Percentiles rank a stretch among this genome's conserved stretches.
Conservation (phyloP, 768 basidiomycete species). For the Leccinellum luteum region DNA sequence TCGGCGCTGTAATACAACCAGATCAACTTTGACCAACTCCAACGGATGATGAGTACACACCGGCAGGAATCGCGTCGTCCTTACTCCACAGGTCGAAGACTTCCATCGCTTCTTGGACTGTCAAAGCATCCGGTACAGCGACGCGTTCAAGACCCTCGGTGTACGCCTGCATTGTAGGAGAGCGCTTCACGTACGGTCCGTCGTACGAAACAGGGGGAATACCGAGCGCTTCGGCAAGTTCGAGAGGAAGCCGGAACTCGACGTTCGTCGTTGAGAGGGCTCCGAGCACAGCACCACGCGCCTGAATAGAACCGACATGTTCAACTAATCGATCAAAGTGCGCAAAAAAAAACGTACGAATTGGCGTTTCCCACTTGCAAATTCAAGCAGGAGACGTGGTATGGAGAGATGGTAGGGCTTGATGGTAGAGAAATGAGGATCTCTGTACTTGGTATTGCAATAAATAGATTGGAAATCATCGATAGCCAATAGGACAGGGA, state of each 20-base stretch:
- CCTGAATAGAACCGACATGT: conserved; percentile 37
- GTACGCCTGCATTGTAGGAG: conserved; percentile 48
- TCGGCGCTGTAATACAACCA: conserved; percentile 31
- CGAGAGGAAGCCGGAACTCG: conserved; percentile 53
- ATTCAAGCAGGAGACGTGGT: conserved; percentile 77
- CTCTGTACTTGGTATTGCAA: conserved; percentile 62
- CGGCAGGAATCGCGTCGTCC: conserved; percentile 50
- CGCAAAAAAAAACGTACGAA: conserved; percentile 57
- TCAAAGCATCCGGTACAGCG: conserved; percentile 56
- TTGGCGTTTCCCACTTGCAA: conserved; percentile 60
- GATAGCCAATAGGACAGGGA: conserved; percentile 78
- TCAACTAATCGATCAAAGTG: neutral
- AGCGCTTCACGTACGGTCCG: conserved; percentile 58
- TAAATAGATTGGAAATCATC: conserved; percentile 89
- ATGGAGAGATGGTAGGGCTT: conserved; percentile 76
- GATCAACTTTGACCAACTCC: neutral
- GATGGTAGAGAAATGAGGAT: conserved; percentile 67
- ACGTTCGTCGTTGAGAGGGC: conserved; percentile 65
- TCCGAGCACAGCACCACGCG: conserved; percentile 68
- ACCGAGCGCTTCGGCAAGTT: conserved; percentile 61
- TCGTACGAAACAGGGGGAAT: conserved; percentile 40
- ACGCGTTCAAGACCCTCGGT: conserved; percentile 52
- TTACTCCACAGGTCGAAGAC: conserved; percentile 78
- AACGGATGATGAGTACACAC: conserved; percentile 31
- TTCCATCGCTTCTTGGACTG: conserved; percentile 64